phyloP scores from a whole-genome alignment of 2,329 filamentous ascomycete species.

The Colletotrichum tabaci region DNA sequence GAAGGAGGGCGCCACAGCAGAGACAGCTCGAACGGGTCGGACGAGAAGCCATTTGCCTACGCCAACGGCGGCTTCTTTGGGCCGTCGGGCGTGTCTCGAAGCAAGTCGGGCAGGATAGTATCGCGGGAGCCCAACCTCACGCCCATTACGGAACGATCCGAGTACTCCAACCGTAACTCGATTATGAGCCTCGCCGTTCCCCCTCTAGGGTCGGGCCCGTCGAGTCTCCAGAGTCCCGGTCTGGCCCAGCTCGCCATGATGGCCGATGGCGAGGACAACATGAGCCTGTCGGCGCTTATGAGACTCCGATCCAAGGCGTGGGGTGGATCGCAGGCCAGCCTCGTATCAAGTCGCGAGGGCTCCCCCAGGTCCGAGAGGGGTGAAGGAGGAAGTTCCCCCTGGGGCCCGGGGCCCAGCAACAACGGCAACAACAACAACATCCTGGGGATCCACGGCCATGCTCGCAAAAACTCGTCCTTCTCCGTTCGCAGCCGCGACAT shows the following conservation, averaged over 20 bases:
- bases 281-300: slow-evolving; percentile 81
- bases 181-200: slow-evolving; percentile 81
- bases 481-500: slow-evolving; percentile 65
- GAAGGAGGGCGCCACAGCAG: slow-evolving; percentile 59
- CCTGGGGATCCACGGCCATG: slow-evolving; percentile 50
- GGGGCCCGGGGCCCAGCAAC: slow-evolving; percentile 45
- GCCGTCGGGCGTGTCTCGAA: slow-evolving; percentile 78
- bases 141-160: slow-evolving; percentile 94
- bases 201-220: slow-evolving; percentile 58
- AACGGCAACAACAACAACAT: slow-evolving; percentile 2
- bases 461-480: slow-evolving; percentile 65
- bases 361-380: slow-evolving; percentile 66
- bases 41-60: slow-evolving; percentile 67
- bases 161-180: slow-evolving; percentile 96
- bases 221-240: slow-evolving; percentile 77
- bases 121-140: slow-evolving; percentile 93
- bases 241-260: slow-evolving; percentile 82
- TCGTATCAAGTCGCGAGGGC: slow-evolving; percentile 69
- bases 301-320: slow-evolving; percentile 83
- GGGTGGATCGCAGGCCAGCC: slow-evolving; percentile 84
- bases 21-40: slow-evolving; percentile 55
- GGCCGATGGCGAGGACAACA: slow-evolving; percentile 73
- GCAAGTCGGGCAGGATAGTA: slow-evolving; percentile 79
- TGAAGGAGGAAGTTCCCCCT: slow-evolving; percentile 63
- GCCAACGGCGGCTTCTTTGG: slow-evolving; percentile 93